These are phyloP conservation scores for Boletus pseudo-olivaceus DNA, from an alignment of 768 basidiomycete genomes.

Conservation along the genomic window DNA sequence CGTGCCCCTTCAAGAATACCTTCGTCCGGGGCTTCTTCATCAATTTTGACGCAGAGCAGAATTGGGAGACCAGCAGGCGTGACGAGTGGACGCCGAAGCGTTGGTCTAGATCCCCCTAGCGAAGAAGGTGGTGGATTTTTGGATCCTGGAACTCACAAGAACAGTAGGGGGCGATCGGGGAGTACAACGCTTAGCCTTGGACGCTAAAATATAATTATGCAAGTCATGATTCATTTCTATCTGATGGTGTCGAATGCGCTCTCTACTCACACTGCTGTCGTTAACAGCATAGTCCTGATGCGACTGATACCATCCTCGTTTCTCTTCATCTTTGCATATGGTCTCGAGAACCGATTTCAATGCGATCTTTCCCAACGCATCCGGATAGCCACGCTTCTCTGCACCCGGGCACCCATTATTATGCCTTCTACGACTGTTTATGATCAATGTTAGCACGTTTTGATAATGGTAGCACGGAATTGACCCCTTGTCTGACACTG, in stretches of 20 bases:
- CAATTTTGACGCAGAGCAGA: constrained; percentile 38
- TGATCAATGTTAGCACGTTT: constrained; percentile 20
- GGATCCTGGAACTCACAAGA: constrained; percentile 17
- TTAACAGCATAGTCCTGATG: constrained; percentile 13
- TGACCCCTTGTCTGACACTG: constrained; percentile 4
- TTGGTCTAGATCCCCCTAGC: constrained; percentile 27
- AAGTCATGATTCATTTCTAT: constrained; percentile 10
- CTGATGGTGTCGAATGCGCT: constrained; percentile 3
- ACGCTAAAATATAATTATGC: constrained; percentile 18
- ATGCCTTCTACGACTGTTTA: constrained; percentile 23
- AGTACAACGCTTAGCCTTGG: constrained; percentile 23
- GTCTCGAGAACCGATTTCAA: constrained; percentile 25
- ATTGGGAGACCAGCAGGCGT: constrained; percentile 42
- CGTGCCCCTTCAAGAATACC: constrained; percentile 43
- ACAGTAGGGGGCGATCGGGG: constrained; percentile 27
- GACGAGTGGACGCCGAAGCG: constrained; percentile 44
- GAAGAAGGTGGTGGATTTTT: constrained; percentile 18
- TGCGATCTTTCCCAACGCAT: constrained; percentile 8
- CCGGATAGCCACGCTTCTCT: constrained; percentile 9
- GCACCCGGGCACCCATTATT: constrained; percentile 4
- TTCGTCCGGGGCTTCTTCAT: constrained; percentile 33
- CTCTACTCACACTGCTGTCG: constrained; percentile 9
- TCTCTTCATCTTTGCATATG: constrained; percentile 8
- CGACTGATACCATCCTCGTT: constrained; percentile 9
- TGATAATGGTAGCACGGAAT: constrained; percentile 19